Percentiles rank a stretch among this genome's conserved stretches.
Evolutionary conservation across 176 grass and related monocot species (phyloP).

Genomic region (Stipa capillata): DNA sequence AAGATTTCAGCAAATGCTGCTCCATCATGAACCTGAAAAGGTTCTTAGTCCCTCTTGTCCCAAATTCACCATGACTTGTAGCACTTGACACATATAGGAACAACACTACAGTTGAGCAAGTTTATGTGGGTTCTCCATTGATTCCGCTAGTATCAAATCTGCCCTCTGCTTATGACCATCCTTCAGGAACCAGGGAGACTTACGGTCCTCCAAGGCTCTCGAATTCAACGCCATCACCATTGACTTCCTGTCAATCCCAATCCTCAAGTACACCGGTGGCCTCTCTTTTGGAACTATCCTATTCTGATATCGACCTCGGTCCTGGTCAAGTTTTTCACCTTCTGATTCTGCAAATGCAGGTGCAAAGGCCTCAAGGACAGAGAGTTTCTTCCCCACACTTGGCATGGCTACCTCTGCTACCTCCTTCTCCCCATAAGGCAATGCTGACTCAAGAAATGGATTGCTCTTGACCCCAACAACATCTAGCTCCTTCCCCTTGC

Average conservation of each 20-base stretch:
- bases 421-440: constrained; percentile 23
- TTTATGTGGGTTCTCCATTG: constrained; percentile 41
- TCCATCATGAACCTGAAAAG: not conserved
- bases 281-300: constrained; percentile 29
- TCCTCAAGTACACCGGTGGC: constrained; percentile 37
- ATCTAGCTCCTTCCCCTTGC: constrained; percentile 40
- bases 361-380: constrained; percentile 44
- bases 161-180: constrained; percentile 57
- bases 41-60: not conserved
- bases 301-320: not conserved
- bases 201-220: not conserved
- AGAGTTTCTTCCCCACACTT: constrained; percentile 2
- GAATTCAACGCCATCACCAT: constrained; percentile 25
- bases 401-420: constrained; percentile 28
- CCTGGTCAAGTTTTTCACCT: constrained; percentile 3
- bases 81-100: not conserved
- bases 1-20: not conserved
- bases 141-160: constrained; percentile 47
- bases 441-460: constrained; percentile 30
- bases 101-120: constrained; percentile 39
- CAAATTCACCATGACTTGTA: not conserved
- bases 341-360: constrained; percentile 36
- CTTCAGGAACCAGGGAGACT: constrained; percentile 19
- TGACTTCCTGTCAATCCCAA: constrained; percentile 42
- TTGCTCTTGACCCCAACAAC: constrained; percentile 25